Conservation (phyloP, 306 rosid genomes). For the Cicer bijugum region DNA sequence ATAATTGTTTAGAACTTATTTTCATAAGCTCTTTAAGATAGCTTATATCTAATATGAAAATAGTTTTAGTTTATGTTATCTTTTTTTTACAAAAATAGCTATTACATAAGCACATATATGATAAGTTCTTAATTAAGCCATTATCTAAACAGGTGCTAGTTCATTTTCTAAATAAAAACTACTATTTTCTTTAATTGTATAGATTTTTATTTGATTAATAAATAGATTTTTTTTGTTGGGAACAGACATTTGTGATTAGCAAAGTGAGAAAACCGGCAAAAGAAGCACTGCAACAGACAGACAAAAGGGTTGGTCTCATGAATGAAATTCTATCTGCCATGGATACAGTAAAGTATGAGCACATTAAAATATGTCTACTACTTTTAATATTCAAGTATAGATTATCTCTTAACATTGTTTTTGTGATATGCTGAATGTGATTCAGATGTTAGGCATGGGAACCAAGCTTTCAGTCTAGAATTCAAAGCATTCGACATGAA, state of each 20-base stretch:
- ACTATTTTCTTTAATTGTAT: slow-evolving; percentile 17
- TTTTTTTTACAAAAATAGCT: slow-evolving; percentile 49
- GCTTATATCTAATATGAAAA: not conserved
- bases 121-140: too few species aligned
- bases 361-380: not conserved
- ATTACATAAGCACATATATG: too few species aligned
- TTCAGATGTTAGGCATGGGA: slow-evolving; percentile 95
- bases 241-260: slow-evolving; percentile 65
- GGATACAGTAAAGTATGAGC: slow-evolving; percentile 87
- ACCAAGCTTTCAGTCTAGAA: slow-evolving; percentile 73
- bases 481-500: slow-evolving; percentile 65
- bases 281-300: slow-evolving; percentile 74
- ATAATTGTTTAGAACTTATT: too few species aligned
- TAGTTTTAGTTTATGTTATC: too few species aligned
- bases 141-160: not conserved
- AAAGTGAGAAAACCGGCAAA: slow-evolving; percentile 73
- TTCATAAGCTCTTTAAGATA: too few species aligned
- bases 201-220: not conserved
- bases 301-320: slow-evolving; percentile 88
- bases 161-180: not conserved
- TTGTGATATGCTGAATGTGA: slow-evolving; percentile 47
- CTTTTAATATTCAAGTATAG: not conserved
- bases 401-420: slow-evolving; percentile 22
- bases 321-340: slow-evolving; percentile 85
- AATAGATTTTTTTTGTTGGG: not conserved